Evolutionary conservation across 2,329 filamentous ascomycete species (phyloP), one percentile per base, ranked within the genome.

Genomic region (Colletotrichum karsti): DNA sequence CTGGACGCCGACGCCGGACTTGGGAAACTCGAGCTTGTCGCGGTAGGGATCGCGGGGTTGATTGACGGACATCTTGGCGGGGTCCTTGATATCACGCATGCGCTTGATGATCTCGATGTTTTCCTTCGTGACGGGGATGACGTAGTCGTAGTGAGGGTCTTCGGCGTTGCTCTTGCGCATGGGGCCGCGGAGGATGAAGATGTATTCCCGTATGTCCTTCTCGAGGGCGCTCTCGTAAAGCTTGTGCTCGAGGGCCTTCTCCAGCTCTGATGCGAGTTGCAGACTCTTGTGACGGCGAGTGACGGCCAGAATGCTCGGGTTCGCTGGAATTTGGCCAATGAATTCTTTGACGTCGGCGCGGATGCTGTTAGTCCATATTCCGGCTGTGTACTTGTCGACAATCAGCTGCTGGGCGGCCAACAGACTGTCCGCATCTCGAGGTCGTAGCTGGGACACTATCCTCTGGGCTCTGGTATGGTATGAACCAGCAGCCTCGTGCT

Each of bases 1-100:
- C 76, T 95, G 93, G 13, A 95, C 92, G n/a, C 94, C 94, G 28
- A 92, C 88, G 4, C 91, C 91, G 8, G 84, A 83, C 74, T 93
- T 93, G 6, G 93, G 92, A 65, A 95, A 95, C 77, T 96, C 93
- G 2, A 97, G 86, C 24, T 83, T 83, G 73, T 91, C 87, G 66
- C 80, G 82, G 75, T 87, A 88, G 30, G 81, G 83, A 71, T 90
- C 85, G 64, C 82, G 83, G 5, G 86, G 82, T 69, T 87, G 85
- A 74, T 86, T 85, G 7, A 83, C 81, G 3, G 80, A 72, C 72
- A 87, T 78, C 44, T 78, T 82, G n/a, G 84, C 79, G 55, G 88
- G 87, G 66, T 88, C 82, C 4, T 80, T 77, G 12, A 90, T 75
- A 8, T 74, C 68, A 26, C 81, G 79, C 20, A 89, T 83, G n/a